phyloP scores from a whole-genome alignment of 2,329 filamentous ascomycete species.

The Colletotrichum musicola region DNA sequence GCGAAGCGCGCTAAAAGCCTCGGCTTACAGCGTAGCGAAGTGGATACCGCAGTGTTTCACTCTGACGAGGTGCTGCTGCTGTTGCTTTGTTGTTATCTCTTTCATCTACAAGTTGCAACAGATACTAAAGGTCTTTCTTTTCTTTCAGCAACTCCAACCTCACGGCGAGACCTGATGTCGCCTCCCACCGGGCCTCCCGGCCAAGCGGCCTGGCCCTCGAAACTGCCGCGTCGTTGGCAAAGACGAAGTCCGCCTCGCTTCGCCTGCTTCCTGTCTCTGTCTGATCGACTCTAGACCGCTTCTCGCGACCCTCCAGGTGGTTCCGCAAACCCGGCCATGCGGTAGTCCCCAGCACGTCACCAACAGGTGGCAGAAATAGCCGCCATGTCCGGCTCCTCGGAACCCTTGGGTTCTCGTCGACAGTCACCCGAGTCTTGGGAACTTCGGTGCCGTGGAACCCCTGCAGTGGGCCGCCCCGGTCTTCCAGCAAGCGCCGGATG shows the following conservation, averaged over 20 bases:
- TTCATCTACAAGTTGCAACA: no score
- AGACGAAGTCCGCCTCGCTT: slow-evolving; percentile 24
- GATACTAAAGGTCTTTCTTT: neutral
- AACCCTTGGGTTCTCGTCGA: neutral
- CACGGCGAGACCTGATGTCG: neutral
- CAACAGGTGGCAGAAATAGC: slow-evolving; percentile 13
- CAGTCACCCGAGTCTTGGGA: slow-evolving; percentile 13
- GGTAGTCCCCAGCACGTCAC: neutral
- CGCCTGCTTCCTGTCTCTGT: slow-evolving; percentile 7
- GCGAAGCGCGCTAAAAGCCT: slow-evolving; percentile 1
- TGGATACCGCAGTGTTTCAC: neutral
- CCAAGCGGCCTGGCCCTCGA: neutral
- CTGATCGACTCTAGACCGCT: slow-evolving; percentile 17
- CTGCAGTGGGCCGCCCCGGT: neutral
- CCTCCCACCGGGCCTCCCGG: neutral
- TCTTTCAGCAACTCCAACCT: neutral
- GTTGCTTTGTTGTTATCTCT: no score
- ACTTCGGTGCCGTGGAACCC: neutral
- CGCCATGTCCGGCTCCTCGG: slow-evolving; percentile 25
- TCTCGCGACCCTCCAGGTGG: neutral
- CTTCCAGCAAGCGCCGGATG: slow-evolving; percentile 23
- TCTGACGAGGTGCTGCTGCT: no score
- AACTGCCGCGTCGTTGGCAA: neutral
- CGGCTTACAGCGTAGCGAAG: neutral
- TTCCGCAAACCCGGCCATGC: neutral